These are phyloP conservation scores for Corrigiola litoralis DNA, from an alignment of 179 eudicot species.

Conservation along the genomic window DNA sequence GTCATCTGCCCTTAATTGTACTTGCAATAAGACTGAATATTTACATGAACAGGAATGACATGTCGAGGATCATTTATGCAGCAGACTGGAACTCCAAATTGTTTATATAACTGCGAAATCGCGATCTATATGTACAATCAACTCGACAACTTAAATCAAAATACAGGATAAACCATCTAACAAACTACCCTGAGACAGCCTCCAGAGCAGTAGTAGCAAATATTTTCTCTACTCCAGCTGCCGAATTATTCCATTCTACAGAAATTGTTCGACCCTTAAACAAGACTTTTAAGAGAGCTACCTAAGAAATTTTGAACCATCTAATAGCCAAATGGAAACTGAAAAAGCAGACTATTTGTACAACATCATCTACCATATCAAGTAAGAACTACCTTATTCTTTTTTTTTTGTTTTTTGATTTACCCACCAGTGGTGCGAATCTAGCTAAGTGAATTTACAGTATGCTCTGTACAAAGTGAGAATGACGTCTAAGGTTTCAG, in stretches of 20 bases:
- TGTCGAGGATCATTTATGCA: no score
- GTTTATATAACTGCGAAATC: no score
- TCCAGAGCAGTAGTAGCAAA: neutral
- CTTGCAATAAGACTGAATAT: no score
- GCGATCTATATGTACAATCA: no score
- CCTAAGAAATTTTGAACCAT: neutral
- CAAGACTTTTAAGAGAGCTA: constrained; percentile 12
- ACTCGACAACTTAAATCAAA: no score
- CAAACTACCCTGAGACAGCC: neutral
- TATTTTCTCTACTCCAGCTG: constrained; percentile 1
- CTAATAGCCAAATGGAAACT: constrained; percentile 8
- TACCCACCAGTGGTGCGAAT: neutral
- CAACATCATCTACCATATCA: constrained; percentile 14
- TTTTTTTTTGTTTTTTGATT: neutral
- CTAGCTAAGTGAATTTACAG: constrained; percentile 29
- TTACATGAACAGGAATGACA: no score
- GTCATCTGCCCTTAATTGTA: no score
- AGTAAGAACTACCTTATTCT: constrained; percentile 1
- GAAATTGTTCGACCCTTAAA: neutral
- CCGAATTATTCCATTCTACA: constrained; percentile 19
- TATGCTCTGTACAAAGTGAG: constrained; percentile 12
- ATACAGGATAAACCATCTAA: no score
- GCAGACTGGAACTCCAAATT: no score
- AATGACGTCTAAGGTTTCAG: neutral
- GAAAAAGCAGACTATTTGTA: neutral